phyloP scores from a whole-genome alignment of 169 alveolate species.

The Sarcocystis neurona region DNA sequence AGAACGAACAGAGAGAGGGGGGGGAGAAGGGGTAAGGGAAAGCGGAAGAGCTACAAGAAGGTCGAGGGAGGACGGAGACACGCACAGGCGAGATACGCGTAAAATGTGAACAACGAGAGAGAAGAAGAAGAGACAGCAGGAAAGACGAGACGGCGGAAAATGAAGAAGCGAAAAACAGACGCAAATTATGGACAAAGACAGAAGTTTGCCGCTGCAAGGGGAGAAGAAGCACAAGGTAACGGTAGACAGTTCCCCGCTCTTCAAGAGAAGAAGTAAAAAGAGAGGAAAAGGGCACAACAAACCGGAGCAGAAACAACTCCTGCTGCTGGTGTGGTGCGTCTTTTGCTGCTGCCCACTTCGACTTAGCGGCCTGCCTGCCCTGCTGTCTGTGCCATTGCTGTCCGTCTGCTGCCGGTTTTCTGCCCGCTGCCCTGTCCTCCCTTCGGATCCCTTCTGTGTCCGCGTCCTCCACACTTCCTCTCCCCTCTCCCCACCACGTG shows the following conservation, averaged over 20 bases:
- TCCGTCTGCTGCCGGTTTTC: too few species aligned
- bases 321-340: too few species aligned
- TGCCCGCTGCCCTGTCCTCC: too few species aligned
- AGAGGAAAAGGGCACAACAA: background rate
- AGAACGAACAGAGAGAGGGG: too few species aligned
- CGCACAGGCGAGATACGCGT: slow-evolving; percentile 92
- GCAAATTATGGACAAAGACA: background rate
- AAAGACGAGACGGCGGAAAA: background rate
- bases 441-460: too few species aligned
- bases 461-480: too few species aligned
- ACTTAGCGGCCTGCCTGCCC: too few species aligned
- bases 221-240: background rate
- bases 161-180: background rate
- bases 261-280: background rate
- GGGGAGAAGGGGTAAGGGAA: background rate
- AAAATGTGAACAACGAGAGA: slow-evolving; percentile 93
- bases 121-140: slow-evolving; percentile 40
- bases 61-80: slow-evolving; percentile 95
- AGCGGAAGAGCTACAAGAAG: slow-evolving; percentile 73
- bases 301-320: background rate
- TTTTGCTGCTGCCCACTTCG: too few species aligned
- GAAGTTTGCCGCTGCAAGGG: background rate
- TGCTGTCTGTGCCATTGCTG: too few species aligned
- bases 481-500: too few species aligned
- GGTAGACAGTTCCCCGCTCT: too few species aligned